These are phyloP conservation scores for Vitis labrusca DNA, from an alignment of 164 flowering plant species.

Conservation along the genomic window DNA sequence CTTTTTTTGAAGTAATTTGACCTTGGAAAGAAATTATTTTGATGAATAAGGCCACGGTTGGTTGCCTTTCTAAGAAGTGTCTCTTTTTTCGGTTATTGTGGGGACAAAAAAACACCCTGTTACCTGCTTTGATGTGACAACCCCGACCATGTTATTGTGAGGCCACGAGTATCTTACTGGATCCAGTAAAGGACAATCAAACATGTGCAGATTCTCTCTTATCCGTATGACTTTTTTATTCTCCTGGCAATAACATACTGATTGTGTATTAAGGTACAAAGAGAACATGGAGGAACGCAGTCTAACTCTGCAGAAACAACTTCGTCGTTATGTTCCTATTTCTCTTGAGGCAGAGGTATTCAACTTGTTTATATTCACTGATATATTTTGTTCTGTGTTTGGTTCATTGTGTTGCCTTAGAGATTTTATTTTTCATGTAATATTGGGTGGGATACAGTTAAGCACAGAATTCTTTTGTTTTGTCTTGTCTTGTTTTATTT, in stretches of 20 bases:
- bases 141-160: too few relatives aligned
- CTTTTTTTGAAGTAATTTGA: not conserved
- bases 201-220: not conserved
- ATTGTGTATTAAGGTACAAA: constrained; percentile 56
- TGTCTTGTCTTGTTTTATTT: not conserved
- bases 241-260: not conserved
- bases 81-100: not conserved
- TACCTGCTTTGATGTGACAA: not conserved
- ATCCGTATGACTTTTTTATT: not conserved
- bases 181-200: not conserved
- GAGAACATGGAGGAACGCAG: constrained; percentile 50
- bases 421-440: not conserved
- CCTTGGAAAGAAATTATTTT: not conserved
- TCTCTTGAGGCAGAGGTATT: constrained; percentile 70
- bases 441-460: not conserved
- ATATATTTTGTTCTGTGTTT: not conserved
- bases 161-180: too few relatives aligned
- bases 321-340: constrained; percentile 70
- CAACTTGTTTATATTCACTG: constrained; percentile 5
- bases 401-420: not conserved
- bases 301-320: constrained; percentile 63
- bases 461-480: not conserved
- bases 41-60: not conserved
- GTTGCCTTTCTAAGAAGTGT: not conserved
- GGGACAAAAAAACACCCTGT: not conserved